Conservation (phyloP, 2,329 filamentous ascomycete genomes). For the Aureobasidium sp. region DNA sequence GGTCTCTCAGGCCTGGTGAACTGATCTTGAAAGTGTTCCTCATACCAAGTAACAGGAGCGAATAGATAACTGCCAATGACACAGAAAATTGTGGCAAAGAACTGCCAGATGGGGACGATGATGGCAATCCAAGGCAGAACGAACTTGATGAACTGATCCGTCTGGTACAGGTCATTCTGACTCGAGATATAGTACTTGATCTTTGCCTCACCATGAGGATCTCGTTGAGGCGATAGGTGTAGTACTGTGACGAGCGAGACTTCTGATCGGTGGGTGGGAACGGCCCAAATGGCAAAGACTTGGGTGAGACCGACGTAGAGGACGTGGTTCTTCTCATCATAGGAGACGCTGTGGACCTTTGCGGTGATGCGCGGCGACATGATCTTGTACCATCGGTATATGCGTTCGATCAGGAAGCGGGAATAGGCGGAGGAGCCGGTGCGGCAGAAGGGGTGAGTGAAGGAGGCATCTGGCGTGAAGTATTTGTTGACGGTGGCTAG, state of each 20-base stretch:
- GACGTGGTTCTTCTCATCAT: conserved; percentile 69
- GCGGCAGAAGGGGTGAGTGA: conserved; percentile 82
- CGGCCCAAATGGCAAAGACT: conserved; percentile 78
- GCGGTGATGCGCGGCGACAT: conserved; percentile 79
- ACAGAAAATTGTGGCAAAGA: conserved; percentile 71
- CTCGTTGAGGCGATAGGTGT: conserved; percentile 27
- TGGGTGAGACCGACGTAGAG: conserved; percentile 82
- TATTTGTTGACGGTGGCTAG: conserved; percentile 71
- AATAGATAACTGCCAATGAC: conserved; percentile 61
- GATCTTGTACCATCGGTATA: conserved; percentile 89
- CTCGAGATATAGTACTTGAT: conserved; percentile 74
- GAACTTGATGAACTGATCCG: conserved; percentile 80
- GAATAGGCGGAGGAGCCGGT: conserved; percentile 69
- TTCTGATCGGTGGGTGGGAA: conserved; percentile 76
- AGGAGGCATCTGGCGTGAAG: conserved; percentile 77
- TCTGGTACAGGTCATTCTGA: conserved; percentile 87
- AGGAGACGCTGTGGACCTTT: conserved; percentile 73
- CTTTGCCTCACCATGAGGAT: not conserved
- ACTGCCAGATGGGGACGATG: conserved; percentile 68
- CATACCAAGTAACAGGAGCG: conserved; percentile 57
- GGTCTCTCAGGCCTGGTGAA: conserved; percentile 20
- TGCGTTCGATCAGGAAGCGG: conserved; percentile 69
- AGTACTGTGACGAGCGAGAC: conserved; percentile 37
- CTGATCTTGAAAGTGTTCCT: conserved; percentile 40
- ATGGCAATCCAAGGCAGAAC: conserved; percentile 63